Evolutionary conservation across 345 rosid species (phyloP).

Genomic region (Passiflora organensis): DNA sequence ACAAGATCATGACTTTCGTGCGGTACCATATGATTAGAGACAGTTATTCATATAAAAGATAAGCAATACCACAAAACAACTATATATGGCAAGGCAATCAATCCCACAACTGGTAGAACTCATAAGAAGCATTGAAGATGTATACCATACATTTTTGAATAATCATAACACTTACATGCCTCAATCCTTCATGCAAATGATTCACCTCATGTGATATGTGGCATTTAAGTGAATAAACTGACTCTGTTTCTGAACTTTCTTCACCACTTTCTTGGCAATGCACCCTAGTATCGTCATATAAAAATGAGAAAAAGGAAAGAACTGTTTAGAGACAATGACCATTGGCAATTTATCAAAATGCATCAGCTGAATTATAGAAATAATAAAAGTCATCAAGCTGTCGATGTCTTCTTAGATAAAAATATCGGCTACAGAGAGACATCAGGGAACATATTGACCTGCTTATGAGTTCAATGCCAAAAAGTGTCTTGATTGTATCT

Average conservation of each 20-base stretch:
- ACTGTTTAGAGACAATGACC: neutral
- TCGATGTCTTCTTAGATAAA: neutral
- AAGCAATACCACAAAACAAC: neutral
- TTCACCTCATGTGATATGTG: slow-evolving; percentile 98
- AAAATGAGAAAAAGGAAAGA: neutral
- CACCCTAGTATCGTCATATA: slow-evolving; percentile 32
- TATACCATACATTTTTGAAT: no score
- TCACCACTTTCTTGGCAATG: slow-evolving; percentile 93
- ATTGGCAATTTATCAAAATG: no score
- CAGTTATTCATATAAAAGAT: neutral
- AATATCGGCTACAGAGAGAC: neutral
- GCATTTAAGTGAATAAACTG: slow-evolving; percentile 87
- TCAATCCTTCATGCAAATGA: slow-evolving; percentile 96
- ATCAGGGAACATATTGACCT: slow-evolving; percentile 42
- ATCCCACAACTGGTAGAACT: neutral
- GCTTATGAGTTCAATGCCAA: slow-evolving; percentile 82
- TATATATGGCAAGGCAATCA: neutral
- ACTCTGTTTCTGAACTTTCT: slow-evolving; percentile 78
- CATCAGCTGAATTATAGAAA: no score
- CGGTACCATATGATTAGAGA: neutral
- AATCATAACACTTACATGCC: slow-evolving; percentile 80
- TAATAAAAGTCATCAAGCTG: no score
- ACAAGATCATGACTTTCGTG: neutral
- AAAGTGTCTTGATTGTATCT: slow-evolving; percentile 68
- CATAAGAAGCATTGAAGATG: neutral